phyloP scores from a whole-genome alignment of 1,284 basidiomycete species.

The Ustilago loliicola region DNA sequence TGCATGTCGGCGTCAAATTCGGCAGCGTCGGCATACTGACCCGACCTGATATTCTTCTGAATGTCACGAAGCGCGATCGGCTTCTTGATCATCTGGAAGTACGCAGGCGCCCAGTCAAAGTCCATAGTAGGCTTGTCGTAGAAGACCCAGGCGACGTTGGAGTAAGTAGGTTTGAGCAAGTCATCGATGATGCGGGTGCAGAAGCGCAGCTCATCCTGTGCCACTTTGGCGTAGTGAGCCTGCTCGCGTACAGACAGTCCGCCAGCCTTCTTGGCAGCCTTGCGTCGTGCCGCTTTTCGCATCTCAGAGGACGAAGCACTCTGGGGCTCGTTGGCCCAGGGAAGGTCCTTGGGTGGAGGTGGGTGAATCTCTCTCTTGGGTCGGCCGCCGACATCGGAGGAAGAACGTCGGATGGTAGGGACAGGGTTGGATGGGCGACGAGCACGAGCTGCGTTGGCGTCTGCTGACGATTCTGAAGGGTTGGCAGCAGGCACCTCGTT shows the following conservation, averaged over 20 bases:
- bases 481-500: slow-evolving; percentile 50
- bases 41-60: slow-evolving; percentile 79
- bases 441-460: slow-evolving; percentile 66
- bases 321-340: slow-evolving; percentile 79
- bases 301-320: slow-evolving; percentile 47
- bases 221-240: slow-evolving; percentile 78
- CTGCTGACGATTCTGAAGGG: slow-evolving; percentile 67
- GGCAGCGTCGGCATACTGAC: slow-evolving; percentile 80
- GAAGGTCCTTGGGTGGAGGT: slow-evolving; percentile 89
- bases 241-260: slow-evolving; percentile 63
- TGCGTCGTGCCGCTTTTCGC: slow-evolving; percentile 47
- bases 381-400: slow-evolving; percentile 76
- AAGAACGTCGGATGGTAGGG: slow-evolving; percentile 81
- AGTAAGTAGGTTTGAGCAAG: slow-evolving; percentile 82
- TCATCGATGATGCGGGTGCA: slow-evolving; percentile 82
- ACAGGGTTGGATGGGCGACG: slow-evolving; percentile 82
- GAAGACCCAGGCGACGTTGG: slow-evolving; percentile 83
- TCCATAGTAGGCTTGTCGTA: slow-evolving; percentile 89
- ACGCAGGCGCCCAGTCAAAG: slow-evolving; percentile 83
- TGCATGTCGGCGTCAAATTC: slow-evolving; percentile 92
- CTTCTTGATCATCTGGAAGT: slow-evolving; percentile 89
- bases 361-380: slow-evolving; percentile 98
- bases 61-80: slow-evolving; percentile 82
- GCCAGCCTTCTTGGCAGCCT: slow-evolving; percentile 51
- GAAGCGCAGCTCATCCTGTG: slow-evolving; percentile 87